Base-by-base conservation (phyloP, 495 filamentous ascomycete genomes). In the Thermochaetoides thermophila region DNA sequence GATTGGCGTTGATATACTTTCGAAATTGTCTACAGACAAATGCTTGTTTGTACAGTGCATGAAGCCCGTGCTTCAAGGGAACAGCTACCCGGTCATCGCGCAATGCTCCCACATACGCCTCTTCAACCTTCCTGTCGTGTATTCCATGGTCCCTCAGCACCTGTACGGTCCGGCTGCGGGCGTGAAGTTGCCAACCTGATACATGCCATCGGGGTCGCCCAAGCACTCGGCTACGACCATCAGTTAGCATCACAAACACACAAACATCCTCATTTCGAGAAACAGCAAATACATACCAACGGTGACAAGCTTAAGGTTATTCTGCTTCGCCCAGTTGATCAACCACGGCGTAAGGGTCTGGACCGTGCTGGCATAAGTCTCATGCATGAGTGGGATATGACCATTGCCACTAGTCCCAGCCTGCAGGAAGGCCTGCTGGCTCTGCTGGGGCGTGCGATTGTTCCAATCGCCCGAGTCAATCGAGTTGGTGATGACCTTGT, bases 321-420 rank as follows among this genome's bases (percentile, higher is more conserved):
- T 69, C 17, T 45, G 54, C 45, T 63, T 57, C 0, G 65, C 66
- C 66, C 65, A 71, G 38, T 60, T 52, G 20, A 69, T 67, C 27
- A 71, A 32, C 65, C 64, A 68, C 17, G 56, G 64, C 13, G 61
- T 64, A 9, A 71, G 38, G 3, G 52, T 60, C 13, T 57, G 51
- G 9, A 68, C 65, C 3, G 65, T 71, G 16, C 46, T 39, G 15
- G 49, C 34, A 35, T 69, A 67, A 16, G 55, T 60, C 59, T 71
- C 68, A 40, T 71, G 68, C 66, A 70, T 70, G 22, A 71, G 51
- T 7, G 63, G 56, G 38, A 71, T 70, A 28, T 69, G 66, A 3
- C 65, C 66, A 28, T 61, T 59, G 5, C 65, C 66, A 7, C 39
- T 32, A 5, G 63, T 45, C 10, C 66, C 66, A 1, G 66, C 63